These are phyloP conservation scores for Bothriochloa decipiens DNA, from an alignment of 176 grass and related monocot species.

Conservation along the genomic window DNA sequence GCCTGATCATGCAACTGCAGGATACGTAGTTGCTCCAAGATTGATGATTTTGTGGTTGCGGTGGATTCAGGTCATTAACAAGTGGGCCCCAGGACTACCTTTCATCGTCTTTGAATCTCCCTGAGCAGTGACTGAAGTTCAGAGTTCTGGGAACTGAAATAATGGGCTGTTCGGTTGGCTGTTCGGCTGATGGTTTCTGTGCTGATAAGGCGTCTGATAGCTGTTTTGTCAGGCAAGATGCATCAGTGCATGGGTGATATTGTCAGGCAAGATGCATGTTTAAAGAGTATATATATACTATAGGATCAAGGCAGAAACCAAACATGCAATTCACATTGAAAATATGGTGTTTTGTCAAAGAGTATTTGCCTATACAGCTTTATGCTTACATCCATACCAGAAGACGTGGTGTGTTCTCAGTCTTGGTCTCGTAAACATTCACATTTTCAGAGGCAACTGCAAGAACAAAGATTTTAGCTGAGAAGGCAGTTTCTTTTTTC, in stretches of 20 bases:
- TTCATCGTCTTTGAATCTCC: not conserved
- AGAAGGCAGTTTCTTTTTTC: not conserved
- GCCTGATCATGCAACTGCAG: conserved; percentile 29
- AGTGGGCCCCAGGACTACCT: not conserved
- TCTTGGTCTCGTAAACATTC: not conserved
- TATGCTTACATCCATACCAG: not conserved
- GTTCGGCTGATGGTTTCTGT: too few species aligned
- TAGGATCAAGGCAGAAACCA: not conserved
- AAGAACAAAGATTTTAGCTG: not conserved
- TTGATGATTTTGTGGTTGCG: conserved; percentile 11
- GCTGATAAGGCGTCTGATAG: too few species aligned
- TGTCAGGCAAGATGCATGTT: not conserved
- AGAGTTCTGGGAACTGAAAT: not conserved
- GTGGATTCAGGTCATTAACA: not conserved
- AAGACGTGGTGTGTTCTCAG: not conserved
- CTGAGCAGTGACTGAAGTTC: not conserved
- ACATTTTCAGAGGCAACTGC: not conserved
- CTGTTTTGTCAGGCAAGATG: too few species aligned
- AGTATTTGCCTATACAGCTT: not conserved
- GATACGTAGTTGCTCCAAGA: conserved; percentile 14
- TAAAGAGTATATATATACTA: not conserved
- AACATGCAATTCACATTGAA: not conserved
- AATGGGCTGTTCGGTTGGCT: too few species aligned
- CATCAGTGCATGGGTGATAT: too few species aligned
- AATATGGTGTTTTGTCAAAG: not conserved